Base-by-base conservation (phyloP, 768 basidiomycete species). In the Termitomyces sp. region DNA sequence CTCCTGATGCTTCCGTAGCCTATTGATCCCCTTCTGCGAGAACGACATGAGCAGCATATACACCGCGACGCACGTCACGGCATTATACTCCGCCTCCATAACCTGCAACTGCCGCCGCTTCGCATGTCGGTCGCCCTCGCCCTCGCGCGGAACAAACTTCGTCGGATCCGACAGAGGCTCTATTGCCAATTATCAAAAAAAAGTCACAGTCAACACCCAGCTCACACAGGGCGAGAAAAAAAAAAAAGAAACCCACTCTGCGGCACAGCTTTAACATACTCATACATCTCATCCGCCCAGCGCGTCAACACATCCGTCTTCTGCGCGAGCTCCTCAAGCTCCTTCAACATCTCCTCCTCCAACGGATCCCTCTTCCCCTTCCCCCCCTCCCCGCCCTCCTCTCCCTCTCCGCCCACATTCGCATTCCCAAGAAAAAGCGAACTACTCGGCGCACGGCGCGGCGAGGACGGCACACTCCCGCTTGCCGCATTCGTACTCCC, bases 201-300 rank as follows among this genome's bases (percentile, higher is more conserved):
- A 13, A n/a, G n/a, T n/a, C n/a, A 26, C n/a, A 37, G n/a, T 37
- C 24, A 37, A 5, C 29, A 9, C 16, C 37, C 6, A 12, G 6
- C 37, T 6, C 18, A 16, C 18, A 18, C 1, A 2, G 2, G 8
- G n/a, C 20, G 7, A 24, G 26, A 16, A 49, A 20, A 3, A 31
- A 24, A 90, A 89, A 26, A 13, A 20, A 7, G 36, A 29, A 16
- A 18, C 32, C 10, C 63, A 92, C 90, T 92, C 71, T 91, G 86
- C 22, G 92, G 90, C 36, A 90, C 77, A 16, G 85, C 88, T 69
- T 92, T 92, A 27, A 94, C 89, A 66, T 85, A 86, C 64, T 92
- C 90, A 64, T 92, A 90, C 83, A 97, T 88, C 77, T 94, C 90
- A 62, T 98, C 96, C 22, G 91, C 97, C 85, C 94, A 96, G 59